A percentile compares a stretch with the other conserved stretches of the same genome.
phyloP scores from a whole-genome alignment of 176 grass and related monocot species.

The Eragrostis nindensis region DNA sequence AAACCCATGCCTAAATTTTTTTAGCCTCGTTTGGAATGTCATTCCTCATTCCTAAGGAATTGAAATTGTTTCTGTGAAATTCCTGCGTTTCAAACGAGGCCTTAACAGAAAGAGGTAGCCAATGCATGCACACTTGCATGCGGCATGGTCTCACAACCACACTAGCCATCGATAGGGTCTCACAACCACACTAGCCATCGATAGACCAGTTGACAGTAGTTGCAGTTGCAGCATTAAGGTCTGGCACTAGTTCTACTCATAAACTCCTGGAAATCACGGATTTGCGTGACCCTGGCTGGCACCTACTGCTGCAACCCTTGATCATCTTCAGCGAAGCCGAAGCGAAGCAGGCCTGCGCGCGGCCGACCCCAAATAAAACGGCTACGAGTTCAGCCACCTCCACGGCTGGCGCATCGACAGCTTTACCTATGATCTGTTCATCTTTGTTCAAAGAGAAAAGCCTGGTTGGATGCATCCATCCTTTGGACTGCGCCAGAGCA shows the following conservation, averaged over 20 bases:
- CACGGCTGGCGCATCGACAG: neutral
- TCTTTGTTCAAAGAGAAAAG: conserved; percentile 34
- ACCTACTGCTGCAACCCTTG: neutral
- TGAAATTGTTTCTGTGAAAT: too few species aligned
- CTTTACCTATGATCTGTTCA: conserved; percentile 16
- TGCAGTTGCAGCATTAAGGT: too few species aligned
- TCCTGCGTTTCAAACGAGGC: too few species aligned
- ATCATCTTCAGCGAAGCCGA: neutral
- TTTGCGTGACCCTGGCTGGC: neutral
- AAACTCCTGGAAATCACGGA: neutral
- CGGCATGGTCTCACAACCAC: neutral
- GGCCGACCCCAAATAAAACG: neutral
- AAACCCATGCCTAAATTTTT: neutral
- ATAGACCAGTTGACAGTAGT: neutral
- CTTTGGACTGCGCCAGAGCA: neutral
- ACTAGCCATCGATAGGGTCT: neutral
- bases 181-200: neutral
- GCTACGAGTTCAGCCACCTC: neutral
- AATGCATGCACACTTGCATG: neutral
- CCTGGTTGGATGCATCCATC: conserved; percentile 42
- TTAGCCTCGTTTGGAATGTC: too few species aligned
- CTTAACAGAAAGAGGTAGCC: too few species aligned
- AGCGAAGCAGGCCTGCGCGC: neutral
- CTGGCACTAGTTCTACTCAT: too few species aligned
- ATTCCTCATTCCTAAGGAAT: too few species aligned